Conservation (phyloP, 345 rosid genomes). For the Nasturtium officinale region DNA sequence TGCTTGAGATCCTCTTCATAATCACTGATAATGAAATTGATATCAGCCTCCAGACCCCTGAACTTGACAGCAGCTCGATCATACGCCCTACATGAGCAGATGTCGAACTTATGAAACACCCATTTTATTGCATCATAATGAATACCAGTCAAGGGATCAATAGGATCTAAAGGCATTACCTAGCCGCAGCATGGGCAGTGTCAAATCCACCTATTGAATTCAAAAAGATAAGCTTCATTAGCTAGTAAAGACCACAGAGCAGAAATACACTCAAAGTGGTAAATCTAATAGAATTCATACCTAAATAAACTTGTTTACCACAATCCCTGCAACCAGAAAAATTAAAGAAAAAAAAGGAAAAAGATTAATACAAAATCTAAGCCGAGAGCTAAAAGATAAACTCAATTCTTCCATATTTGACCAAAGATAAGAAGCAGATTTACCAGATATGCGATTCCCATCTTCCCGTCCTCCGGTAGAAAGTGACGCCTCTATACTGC, state of each 20-base stretch:
- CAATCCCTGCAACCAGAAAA: slow-evolving; percentile 73
- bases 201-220: slow-evolving; percentile 43
- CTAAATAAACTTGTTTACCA: slow-evolving; percentile 93
- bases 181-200: slow-evolving; percentile 54
- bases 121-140: background rate
- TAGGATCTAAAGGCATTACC: slow-evolving; percentile 47
- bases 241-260: slow-evolving; percentile 9
- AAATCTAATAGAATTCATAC: slow-evolving; percentile 50
- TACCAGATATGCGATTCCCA: slow-evolving; percentile 99
- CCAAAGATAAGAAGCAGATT: background rate
- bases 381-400: background rate
- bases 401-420: background rate
- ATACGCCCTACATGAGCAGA: slow-evolving; percentile 64
- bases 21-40: slow-evolving; percentile 77
- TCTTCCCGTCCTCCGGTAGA: slow-evolving; percentile 90
- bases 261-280: slow-evolving; percentile 1
- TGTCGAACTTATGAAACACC: background rate
- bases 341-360: slow-evolving; percentile 12
- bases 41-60: slow-evolving; percentile 89
- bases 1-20: slow-evolving; percentile 86
- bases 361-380: slow-evolving; percentile 15
- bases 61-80: slow-evolving; percentile 97
- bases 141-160: background rate
- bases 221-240: slow-evolving; percentile 27
- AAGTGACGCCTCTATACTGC: slow-evolving; percentile 95